Evolutionary conservation across 495 filamentous ascomycete genomes (phyloP).

Genomic region (Mycothermus thermophilus): DNA sequence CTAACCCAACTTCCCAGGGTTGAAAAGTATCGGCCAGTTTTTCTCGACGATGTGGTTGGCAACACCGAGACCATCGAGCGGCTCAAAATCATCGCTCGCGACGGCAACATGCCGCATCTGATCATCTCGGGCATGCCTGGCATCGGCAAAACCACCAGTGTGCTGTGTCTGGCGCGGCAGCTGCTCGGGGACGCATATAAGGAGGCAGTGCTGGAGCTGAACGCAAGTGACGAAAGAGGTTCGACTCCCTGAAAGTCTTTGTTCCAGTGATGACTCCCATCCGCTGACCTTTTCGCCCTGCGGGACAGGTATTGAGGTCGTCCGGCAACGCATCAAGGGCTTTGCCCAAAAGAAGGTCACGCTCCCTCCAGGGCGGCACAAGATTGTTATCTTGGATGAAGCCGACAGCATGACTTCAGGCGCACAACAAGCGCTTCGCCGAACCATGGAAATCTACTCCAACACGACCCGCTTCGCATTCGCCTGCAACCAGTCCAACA

Average conservation of each 20-base stretch:
- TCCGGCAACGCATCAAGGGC: conserved; percentile 95
- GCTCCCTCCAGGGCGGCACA: conserved; percentile 77
- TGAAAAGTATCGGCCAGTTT: conserved; percentile 90
- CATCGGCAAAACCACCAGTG: conserved; percentile 96
- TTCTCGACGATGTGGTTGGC: conserved; percentile 92
- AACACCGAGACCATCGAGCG: conserved; percentile 96
- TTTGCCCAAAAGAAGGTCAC: conserved; percentile 99
- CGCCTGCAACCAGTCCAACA: conserved; percentile 96
- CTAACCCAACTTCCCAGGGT: conserved; percentile 49
- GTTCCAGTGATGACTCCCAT: not conserved
- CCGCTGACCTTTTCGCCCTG: conserved; percentile 1
- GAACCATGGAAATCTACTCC: conserved; percentile 99
- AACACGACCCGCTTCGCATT: conserved; percentile 95
- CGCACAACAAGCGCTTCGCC: conserved; percentile 85
- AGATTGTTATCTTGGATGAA: conserved; percentile 94
- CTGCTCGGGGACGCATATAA: conserved; percentile 90
- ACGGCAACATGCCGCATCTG: conserved; percentile 98
- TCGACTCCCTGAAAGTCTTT: not conserved
- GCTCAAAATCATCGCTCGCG: conserved; percentile 95
- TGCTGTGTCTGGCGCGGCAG: conserved; percentile 85
- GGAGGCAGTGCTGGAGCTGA: conserved; percentile 91
- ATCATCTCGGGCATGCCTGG: conserved; percentile 99
- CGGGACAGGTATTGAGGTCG: conserved; percentile 74
- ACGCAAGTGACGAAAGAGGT: conserved; percentile 92
- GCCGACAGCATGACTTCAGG: conserved; percentile 96